Evolutionary conservation across 73 alveolate species (phyloP).

Genomic region (Durusdinium trenchii): DNA sequence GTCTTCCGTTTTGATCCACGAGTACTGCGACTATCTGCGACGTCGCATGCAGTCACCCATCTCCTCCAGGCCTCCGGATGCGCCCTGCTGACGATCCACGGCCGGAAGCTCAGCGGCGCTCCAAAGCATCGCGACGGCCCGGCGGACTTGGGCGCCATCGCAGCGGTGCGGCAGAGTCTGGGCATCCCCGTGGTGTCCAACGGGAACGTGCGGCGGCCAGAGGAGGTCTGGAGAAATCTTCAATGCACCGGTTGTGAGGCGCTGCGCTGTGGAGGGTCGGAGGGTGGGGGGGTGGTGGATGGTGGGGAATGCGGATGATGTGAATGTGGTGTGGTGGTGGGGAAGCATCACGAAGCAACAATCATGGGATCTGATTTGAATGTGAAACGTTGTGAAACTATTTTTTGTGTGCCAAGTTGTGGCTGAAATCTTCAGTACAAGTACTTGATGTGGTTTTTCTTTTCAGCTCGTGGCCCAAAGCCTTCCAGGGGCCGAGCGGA

Average conservation of each 20-base stretch:
- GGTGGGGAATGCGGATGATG: not conserved
- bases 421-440: not conserved
- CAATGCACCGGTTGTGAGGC: conserved; percentile 40
- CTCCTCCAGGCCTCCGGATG: conserved; percentile 57
- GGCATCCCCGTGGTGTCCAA: conserved; percentile 57
- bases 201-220: conserved; percentile 64
- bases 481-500: too few relatives aligned
- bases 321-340: not conserved
- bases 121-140: conserved; percentile 91
- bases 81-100: conserved; percentile 72
- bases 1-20: too few relatives aligned
- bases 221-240: conserved; percentile 32
- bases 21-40: too few relatives aligned
- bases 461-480: not conserved
- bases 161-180: not conserved
- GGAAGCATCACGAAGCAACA: not conserved
- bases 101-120: too few relatives aligned
- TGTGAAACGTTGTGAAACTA: not conserved
- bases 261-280: not conserved
- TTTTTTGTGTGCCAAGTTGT: not conserved
- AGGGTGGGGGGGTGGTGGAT: not conserved
- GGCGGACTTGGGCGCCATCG: conserved; percentile 83
- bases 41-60: not conserved
- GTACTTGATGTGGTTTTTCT: too few relatives aligned
- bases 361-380: not conserved